Evolutionary conservation across 768 basidiomycete genomes (phyloP).

Genomic region (Collybiopsis luxurians): DNA sequence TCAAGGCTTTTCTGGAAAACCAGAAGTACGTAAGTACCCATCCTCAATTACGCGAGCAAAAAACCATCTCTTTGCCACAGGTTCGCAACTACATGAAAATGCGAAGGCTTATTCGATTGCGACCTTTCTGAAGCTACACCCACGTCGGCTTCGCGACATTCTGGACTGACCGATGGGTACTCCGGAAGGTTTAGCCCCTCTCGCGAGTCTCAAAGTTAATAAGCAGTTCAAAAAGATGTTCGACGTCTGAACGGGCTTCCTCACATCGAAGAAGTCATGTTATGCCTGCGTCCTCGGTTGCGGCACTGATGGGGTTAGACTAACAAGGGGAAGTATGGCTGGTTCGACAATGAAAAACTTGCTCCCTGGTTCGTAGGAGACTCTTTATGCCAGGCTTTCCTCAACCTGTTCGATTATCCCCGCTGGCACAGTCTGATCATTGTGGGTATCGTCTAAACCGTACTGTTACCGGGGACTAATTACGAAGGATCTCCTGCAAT

Average conservation of each 20-base stretch:
- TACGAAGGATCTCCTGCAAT: conserved; percentile 34
- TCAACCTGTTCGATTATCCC: conserved; percentile 54
- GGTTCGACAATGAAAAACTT: conserved; percentile 27
- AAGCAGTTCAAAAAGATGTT: conserved; percentile 39
- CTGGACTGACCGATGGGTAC: conserved; percentile 36
- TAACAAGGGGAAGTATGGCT: conserved; percentile 7
- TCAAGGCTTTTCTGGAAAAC: conserved; percentile 2
- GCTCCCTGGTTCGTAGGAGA: conserved; percentile 45
- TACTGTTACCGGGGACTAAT: conserved; percentile 50
- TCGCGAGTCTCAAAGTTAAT: conserved; percentile 40
- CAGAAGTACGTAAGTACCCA: no score
- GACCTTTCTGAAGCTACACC: conserved; percentile 38
- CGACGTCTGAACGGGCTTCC: conserved; percentile 40
- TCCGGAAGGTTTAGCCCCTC: conserved; percentile 16
- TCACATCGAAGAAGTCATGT: conserved; percentile 36
- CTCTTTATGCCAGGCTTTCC: conserved; percentile 55
- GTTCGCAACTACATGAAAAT: conserved; percentile 40
- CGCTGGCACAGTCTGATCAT: conserved; percentile 62
- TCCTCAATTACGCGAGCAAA: not conserved
- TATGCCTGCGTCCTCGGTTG: no score
- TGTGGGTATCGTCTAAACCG: conserved; percentile 37
- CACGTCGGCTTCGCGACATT: conserved; percentile 44
- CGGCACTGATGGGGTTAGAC: no score
- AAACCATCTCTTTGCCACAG: conserved; percentile 14
- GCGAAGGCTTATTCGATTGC: conserved; percentile 37